Conservation (phyloP, 371 early-diverging fungal species). For the Lichtheimia corymbifera region DNA sequence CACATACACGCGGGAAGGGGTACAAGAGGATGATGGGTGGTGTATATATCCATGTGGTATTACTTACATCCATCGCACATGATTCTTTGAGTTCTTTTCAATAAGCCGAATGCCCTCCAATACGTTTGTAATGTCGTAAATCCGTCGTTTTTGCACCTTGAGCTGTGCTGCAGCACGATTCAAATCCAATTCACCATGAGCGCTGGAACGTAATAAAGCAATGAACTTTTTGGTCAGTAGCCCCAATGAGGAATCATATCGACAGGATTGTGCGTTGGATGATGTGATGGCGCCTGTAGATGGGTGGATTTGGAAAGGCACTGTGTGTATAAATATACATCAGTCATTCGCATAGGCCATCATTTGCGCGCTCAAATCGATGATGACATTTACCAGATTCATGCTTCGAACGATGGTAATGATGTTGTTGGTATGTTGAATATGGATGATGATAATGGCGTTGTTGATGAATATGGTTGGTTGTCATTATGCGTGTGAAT, state of each 20-base stretch:
- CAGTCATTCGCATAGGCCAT: too few species aligned
- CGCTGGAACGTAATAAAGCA: conserved; percentile 59
- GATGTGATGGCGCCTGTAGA: conserved; percentile 18
- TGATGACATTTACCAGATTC: not conserved
- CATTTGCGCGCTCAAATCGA: not conserved
- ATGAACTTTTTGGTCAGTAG: conserved; percentile 79
- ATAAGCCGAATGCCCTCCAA: conserved; percentile 80
- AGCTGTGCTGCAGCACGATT: conserved; percentile 72
- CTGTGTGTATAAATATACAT: conserved; percentile 4
- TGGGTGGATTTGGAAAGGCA: conserved; percentile 26
- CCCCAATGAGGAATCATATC: conserved; percentile 66
- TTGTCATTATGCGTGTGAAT: conserved; percentile 7
- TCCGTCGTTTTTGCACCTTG: conserved; percentile 79
- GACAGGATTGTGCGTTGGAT: conserved; percentile 24
- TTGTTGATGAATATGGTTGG: conserved; percentile 7
- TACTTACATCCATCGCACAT: conserved; percentile 77
- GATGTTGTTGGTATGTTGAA: not conserved
- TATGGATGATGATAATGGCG: not conserved
- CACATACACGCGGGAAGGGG: not conserved
- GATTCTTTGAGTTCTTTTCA: conserved; percentile 80
- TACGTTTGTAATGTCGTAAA: conserved; percentile 89
- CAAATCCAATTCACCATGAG: conserved; percentile 70
- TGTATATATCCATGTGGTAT: not conserved
- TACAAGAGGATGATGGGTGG: not conserved
- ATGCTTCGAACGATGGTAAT: not conserved